Percentiles rank a stretch among this genome's conserved stretches.
These are phyloP conservation scores for Vaccinium corymbosum DNA, from an alignment of 148 eudicot genomes.

Conservation along the genomic window DNA sequence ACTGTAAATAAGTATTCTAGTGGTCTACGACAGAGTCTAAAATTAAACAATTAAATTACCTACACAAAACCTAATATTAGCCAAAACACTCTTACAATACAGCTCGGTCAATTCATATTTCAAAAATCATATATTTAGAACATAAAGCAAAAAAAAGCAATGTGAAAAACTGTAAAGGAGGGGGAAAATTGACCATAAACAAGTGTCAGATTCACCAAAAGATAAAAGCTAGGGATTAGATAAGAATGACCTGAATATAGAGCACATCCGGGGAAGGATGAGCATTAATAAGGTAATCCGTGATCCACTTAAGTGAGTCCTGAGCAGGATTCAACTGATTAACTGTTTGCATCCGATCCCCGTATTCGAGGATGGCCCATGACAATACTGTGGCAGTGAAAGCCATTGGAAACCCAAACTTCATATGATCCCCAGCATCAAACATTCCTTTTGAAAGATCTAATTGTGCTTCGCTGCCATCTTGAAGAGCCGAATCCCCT, in stretches of 20 bases:
- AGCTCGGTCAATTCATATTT: neutral
- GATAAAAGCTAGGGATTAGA: neutral
- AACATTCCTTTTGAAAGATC: constrained; percentile 90
- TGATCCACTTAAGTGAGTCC: constrained; percentile 80
- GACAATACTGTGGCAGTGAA: constrained; percentile 86
- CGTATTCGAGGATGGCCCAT: constrained; percentile 90
- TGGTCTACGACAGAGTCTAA: neutral
- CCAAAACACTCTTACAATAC: neutral
- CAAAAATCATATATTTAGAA: neutral
- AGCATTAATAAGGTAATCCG: constrained; percentile 72
- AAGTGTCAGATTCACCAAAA: neutral
- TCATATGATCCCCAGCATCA: constrained; percentile 97
- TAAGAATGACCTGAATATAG: constrained; percentile 64
- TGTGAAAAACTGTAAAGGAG: neutral
- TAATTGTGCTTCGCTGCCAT: constrained; percentile 62
- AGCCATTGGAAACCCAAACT: constrained; percentile 93
- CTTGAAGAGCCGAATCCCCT: constrained; percentile 78
- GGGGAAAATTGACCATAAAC: neutral
- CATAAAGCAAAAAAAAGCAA: neutral
- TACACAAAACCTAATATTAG: neutral
- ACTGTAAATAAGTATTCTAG: neutral
- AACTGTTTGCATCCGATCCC: constrained; percentile 68
- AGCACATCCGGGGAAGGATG: constrained; percentile 73
- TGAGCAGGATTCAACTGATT: constrained; percentile 67
- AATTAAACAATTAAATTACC: neutral